Evolutionary conservation across 2,329 filamentous ascomycete species (phyloP).

Genomic region (Fusarium dlaminii): DNA sequence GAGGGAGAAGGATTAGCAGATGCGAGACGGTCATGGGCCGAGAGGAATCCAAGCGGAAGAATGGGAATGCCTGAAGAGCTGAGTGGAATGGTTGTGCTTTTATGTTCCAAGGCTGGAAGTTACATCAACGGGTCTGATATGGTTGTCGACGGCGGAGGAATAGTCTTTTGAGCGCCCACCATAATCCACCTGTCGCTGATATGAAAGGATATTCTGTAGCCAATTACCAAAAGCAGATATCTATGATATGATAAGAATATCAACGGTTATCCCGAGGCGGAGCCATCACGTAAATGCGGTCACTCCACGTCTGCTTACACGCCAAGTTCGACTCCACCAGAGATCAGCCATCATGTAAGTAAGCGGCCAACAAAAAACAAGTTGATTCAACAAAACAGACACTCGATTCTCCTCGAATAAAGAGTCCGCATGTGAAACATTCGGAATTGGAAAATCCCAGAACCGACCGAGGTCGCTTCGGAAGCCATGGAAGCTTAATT

Average conservation of each 20-base stretch:
- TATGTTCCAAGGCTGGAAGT: slow-evolving; percentile 66
- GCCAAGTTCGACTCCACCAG: not conserved
- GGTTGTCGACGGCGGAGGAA: slow-evolving; percentile 65
- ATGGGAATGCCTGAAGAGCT: slow-evolving; percentile 72
- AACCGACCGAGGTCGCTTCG: not conserved
- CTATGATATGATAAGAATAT: too few species aligned
- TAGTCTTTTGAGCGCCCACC: not conserved
- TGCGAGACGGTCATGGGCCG: slow-evolving; percentile 62
- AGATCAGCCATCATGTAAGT: not conserved
- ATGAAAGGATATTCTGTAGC: not conserved
- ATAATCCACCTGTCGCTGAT: not conserved
- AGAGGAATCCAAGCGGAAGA: slow-evolving; percentile 68
- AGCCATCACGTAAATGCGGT: not conserved
- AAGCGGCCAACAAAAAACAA: not conserved
- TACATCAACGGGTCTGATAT: slow-evolving; percentile 75
- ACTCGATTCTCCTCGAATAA: not conserved
- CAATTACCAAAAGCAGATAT: not conserved
- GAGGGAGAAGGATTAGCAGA: slow-evolving; percentile 61
- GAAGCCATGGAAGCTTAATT: not conserved
- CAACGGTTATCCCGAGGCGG: not conserved
- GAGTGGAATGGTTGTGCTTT: slow-evolving; percentile 66
- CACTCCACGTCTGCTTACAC: not conserved
- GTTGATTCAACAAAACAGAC: not conserved
- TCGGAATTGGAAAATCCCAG: not conserved
- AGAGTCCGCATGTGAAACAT: not conserved